These are phyloP conservation scores for Streptanthus diversifolius DNA, from an alignment of 345 rosid species.

Conservation along the genomic window DNA sequence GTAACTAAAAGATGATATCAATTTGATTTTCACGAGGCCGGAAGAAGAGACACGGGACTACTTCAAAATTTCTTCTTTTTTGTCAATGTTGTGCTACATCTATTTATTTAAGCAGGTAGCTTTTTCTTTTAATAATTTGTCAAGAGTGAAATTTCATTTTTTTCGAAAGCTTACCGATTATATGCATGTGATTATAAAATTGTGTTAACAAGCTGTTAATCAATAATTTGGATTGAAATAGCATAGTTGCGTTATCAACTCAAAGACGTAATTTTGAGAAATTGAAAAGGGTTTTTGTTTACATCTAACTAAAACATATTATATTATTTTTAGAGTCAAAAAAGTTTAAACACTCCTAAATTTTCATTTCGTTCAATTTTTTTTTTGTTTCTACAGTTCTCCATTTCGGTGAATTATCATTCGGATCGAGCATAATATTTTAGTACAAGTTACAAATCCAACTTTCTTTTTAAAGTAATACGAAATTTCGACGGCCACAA, in stretches of 20 bases:
- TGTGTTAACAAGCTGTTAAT: neutral
- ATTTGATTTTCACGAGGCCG: conserved; percentile 36
- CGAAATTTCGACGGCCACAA: conserved; percentile 1
- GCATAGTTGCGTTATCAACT: neutral
- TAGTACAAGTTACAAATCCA: neutral
- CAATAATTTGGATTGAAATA: neutral
- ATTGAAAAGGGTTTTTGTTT: neutral
- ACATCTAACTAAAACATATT: neutral
- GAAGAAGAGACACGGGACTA: conserved; percentile 31
- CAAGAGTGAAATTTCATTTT: conserved; percentile 8
- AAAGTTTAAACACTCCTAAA: neutral
- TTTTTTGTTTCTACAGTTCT: neutral
- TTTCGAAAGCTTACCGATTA: neutral
- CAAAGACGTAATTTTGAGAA: neutral
- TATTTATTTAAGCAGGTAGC: conserved; percentile 18
- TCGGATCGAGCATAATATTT: neutral
- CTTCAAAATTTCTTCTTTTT: conserved; percentile 27
- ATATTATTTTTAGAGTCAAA: neutral
- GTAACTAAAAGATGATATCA: conserved; percentile 9
- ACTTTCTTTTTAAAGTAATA: neutral
- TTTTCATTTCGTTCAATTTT: neutral
- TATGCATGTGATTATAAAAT: neutral
- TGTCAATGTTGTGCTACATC: conserved; percentile 23
- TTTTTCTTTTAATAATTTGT: neutral
- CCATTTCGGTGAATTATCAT: neutral